Percentiles rank a stretch among this genome's conserved stretches.
phyloP scores from a whole-genome alignment of 768 basidiomycete genomes.

The Suillus plorans region DNA sequence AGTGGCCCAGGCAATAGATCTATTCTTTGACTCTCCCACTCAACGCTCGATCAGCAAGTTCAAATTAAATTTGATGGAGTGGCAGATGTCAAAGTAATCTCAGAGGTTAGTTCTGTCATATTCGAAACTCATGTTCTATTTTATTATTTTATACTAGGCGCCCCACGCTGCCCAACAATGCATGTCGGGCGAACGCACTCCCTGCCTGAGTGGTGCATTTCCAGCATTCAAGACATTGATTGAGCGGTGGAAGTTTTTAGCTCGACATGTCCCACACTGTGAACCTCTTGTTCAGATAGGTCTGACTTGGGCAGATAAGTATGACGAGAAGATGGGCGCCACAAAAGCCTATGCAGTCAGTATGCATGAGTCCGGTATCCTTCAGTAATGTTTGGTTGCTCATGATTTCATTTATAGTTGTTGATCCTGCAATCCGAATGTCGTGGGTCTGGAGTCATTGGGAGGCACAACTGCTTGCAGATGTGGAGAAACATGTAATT shows the following conservation, averaged over 20 bases:
- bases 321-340: background rate
- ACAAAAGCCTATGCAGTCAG: background rate
- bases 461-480: background rate
- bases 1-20: constrained; percentile 1
- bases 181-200: constrained; percentile 3
- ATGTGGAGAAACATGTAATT: background rate
- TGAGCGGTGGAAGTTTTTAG: background rate
- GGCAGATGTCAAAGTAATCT: constrained; percentile 5
- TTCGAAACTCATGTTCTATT: background rate
- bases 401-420: constrained; percentile 1
- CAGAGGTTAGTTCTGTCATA: constrained; percentile 3
- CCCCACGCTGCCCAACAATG: background rate
- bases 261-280: background rate
- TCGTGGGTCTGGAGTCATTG: background rate
- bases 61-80: background rate
- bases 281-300: background rate
- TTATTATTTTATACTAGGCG: background rate
- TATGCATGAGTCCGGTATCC: background rate
- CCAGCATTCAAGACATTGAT: constrained; percentile 2
- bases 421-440: background rate
- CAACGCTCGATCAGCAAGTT: background rate
- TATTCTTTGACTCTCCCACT: constrained; percentile 1
- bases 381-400: background rate
- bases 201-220: constrained; percentile 2
- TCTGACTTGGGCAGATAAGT: background rate